These are phyloP conservation scores for Sorghum bicolor DNA, from an alignment of 176 grass and related monocot species.

Conservation along the genomic window Sorghum_bicolor_NCBIv3 NC_012872.2:55125501-55126000, in stretches of 20 bases:
- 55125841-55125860: conserved; percentile 79
- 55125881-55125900: conserved; percentile 67
- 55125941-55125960: neutral
- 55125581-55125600: conserved; percentile 46
- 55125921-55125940: conserved; percentile 49
- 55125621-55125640: conserved; percentile 30
- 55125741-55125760: neutral
- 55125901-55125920: conserved; percentile 82
- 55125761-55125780: conserved; percentile 92
- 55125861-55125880: conserved; percentile 63
- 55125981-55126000: neutral
- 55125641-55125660: conserved; percentile 36
- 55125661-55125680: neutral
- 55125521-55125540: conserved; percentile 48
- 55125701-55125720: neutral
- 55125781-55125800: conserved; percentile 89
- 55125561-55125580: conserved; percentile 35
- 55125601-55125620: conserved; percentile 27
- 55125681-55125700: neutral
- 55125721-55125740: neutral
- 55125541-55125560: conserved; percentile 54
- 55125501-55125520: conserved; percentile 55
- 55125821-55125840: conserved; percentile 74
- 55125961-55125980: neutral
- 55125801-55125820: conserved; percentile 86